Evolutionary conservation across 2,329 filamentous ascomycete species (phyloP).

Genomic region (Paecilomyces formosus): DNA sequence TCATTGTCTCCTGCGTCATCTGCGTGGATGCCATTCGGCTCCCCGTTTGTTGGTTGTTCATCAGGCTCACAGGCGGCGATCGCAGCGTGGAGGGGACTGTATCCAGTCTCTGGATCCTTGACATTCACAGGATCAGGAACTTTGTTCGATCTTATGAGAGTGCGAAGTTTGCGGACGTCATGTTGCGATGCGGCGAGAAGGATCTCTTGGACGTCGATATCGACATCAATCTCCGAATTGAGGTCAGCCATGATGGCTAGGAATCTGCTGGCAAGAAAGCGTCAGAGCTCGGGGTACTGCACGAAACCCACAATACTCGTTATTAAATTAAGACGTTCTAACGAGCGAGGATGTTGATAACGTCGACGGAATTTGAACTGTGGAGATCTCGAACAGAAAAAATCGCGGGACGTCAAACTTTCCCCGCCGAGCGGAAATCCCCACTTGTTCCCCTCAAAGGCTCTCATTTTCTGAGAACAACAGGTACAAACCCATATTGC

Average conservation of each 20-base stretch:
- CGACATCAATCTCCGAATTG: conserved; percentile 25
- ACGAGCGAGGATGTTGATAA: background rate
- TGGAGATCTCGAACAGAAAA: background rate
- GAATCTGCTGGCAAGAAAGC: background rate
- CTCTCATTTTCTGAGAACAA: background rate
- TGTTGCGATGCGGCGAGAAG: conserved; percentile 61
- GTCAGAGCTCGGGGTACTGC: background rate
- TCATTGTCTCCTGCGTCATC: conserved; percentile 19
- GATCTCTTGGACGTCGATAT: conserved; percentile 48
- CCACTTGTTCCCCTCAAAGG: background rate
- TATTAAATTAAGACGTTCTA: background rate
- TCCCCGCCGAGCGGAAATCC: background rate
- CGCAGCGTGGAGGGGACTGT: conserved; percentile 81
- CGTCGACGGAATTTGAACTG: background rate
- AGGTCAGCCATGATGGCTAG: background rate
- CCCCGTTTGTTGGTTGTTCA: conserved; percentile 13
- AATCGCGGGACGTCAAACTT: background rate
- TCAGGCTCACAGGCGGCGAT: conserved; percentile 63
- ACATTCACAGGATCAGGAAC: conserved; percentile 57
- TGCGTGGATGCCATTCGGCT: conserved; percentile 14
- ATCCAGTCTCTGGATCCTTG: conserved; percentile 77
- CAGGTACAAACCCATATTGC: background rate
- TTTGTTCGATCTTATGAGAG: conserved; percentile 53
- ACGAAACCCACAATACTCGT: background rate
- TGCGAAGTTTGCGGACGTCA: conserved; percentile 60